phyloP scores from a whole-genome alignment of 306 rosid genomes.

The Bauhinia variegata region DNA sequence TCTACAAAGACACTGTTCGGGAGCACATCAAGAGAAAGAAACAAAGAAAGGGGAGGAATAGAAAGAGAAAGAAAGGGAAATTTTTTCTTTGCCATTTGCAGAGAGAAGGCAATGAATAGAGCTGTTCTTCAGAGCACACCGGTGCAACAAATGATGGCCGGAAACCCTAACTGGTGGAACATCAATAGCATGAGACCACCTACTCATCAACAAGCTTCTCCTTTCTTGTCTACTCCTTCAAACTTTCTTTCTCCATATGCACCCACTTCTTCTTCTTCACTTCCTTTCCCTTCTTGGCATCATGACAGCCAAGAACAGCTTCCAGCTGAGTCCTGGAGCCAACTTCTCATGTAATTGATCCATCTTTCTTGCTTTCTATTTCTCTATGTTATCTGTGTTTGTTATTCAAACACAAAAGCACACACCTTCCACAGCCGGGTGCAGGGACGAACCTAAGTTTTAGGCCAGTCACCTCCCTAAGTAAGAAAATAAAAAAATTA shows the following conservation, averaged over 20 bases:
- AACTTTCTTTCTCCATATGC: slow-evolving; percentile 48
- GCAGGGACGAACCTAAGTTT: no score
- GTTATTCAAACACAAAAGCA: not conserved
- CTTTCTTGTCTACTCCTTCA: slow-evolving; percentile 59
- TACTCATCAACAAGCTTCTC: slow-evolving; percentile 48
- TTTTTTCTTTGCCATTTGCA: not conserved
- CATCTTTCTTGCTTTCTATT: not conserved
- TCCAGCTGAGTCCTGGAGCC: slow-evolving; percentile 89
- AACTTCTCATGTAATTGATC: slow-evolving; percentile 64
- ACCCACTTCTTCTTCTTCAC: slow-evolving; percentile 50
- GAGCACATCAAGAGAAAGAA: slow-evolving; percentile 29
- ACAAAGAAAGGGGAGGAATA: not conserved
- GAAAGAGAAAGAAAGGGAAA: slow-evolving; percentile 26
- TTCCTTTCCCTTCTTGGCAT: slow-evolving; percentile 64
- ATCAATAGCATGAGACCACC: slow-evolving; percentile 68
- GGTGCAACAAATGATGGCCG: slow-evolving; percentile 92
- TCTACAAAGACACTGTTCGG: slow-evolving; percentile 55
- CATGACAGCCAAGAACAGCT: no score
- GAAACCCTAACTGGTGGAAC: slow-evolving; percentile 95
- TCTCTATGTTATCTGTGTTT: no score
- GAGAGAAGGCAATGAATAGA: slow-evolving; percentile 67
- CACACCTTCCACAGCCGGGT: not conserved
- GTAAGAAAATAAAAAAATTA: no score
- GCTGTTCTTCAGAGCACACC: slow-evolving; percentile 78
- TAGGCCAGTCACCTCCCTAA: no score